Conservation (phyloP, 495 filamentous ascomycete genomes). For the Cenococcum geophilum region DNA sequence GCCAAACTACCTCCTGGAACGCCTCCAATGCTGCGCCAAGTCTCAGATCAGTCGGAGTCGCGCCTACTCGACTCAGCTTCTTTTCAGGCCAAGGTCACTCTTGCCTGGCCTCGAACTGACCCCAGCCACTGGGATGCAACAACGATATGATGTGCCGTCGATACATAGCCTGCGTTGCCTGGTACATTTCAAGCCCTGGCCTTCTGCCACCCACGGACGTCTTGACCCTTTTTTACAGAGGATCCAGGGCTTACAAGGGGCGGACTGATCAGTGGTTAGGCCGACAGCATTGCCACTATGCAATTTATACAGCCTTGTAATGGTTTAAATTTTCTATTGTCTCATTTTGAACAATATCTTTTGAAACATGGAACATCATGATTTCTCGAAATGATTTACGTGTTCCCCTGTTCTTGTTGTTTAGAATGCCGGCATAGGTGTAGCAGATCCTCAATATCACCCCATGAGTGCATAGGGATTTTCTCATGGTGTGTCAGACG, state of each 20-base stretch:
- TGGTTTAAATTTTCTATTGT: not conserved
- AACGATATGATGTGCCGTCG: conserved; percentile 18
- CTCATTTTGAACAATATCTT: not conserved
- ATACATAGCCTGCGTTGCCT: conserved; percentile 14
- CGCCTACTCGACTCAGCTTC: conserved; percentile 11
- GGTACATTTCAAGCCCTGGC: not conserved
- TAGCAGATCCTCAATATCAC: not conserved
- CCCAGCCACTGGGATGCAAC: conserved; percentile 14
- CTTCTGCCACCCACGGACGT: not conserved
- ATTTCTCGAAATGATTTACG: not conserved
- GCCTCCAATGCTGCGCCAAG: conserved; percentile 16
- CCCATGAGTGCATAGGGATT: not conserved
- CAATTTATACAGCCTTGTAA: not conserved
- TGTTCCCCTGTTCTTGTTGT: not conserved
- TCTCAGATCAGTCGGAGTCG: conserved; percentile 29
- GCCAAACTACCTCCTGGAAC: conserved; percentile 3
- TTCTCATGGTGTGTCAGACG: conserved; percentile 2
- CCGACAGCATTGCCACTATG: not conserved
- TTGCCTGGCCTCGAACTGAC: conserved; percentile 4
- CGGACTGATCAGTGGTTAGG: not conserved
- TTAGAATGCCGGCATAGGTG: not conserved
- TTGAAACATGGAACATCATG: not conserved
- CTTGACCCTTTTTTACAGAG: conserved; percentile 13
- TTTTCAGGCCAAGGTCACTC: conserved; percentile 7
- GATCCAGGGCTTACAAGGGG: not conserved